Evolutionary conservation across 1,284 basidiomycete species (phyloP).

Genomic region (Sanguinoderma infundibulare): DNA sequence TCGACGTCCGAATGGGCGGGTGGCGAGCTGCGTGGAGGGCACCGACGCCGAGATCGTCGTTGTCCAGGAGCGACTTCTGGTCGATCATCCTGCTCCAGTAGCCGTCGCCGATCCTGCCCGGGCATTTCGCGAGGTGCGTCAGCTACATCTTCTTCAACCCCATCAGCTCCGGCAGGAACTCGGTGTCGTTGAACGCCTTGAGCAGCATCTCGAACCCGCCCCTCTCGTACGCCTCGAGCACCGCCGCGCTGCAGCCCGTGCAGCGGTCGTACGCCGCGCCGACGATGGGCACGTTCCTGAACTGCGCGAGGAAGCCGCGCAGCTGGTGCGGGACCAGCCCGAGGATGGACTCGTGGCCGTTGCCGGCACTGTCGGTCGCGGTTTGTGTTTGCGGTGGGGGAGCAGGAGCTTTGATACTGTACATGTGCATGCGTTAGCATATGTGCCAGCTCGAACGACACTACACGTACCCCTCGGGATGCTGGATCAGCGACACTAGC

Average conservation of each 20-base stretch:
- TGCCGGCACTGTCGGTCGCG: slow-evolving; percentile 35
- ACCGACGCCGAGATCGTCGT: too few species aligned
- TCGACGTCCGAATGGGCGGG: too few species aligned
- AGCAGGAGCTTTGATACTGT: slow-evolving; percentile 69
- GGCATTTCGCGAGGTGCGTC: too few species aligned
- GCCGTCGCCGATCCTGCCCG: too few species aligned
- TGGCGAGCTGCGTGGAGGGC: too few species aligned
- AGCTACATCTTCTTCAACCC: slow-evolving; percentile 88
- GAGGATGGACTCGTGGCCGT: slow-evolving; percentile 59
- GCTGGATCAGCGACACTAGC: slow-evolving; percentile 88
- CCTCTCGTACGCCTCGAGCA: slow-evolving; percentile 71
- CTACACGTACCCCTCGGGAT: slow-evolving; percentile 81
- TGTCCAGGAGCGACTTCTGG: too few species aligned
- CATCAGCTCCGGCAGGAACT: slow-evolving; percentile 83
- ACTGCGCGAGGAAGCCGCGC: slow-evolving; percentile 87
- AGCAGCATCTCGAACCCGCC: slow-evolving; percentile 83
- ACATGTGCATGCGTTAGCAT: neutral
- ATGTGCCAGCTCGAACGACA: too few species aligned
- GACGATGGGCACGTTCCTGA: slow-evolving; percentile 82
- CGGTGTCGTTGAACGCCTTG: slow-evolving; percentile 84
- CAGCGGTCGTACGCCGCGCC: slow-evolving; percentile 89
- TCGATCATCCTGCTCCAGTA: too few species aligned
- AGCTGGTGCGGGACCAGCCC: slow-evolving; percentile 94
- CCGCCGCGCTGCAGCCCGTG: slow-evolving; percentile 87
- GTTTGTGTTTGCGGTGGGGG: slow-evolving; percentile 57